A percentile compares a stretch with the other conserved stretches of the same genome.
Evolutionary conservation across 768 basidiomycete genomes (phyloP).

Genomic region (Hemileccinum impolitum): DNA sequence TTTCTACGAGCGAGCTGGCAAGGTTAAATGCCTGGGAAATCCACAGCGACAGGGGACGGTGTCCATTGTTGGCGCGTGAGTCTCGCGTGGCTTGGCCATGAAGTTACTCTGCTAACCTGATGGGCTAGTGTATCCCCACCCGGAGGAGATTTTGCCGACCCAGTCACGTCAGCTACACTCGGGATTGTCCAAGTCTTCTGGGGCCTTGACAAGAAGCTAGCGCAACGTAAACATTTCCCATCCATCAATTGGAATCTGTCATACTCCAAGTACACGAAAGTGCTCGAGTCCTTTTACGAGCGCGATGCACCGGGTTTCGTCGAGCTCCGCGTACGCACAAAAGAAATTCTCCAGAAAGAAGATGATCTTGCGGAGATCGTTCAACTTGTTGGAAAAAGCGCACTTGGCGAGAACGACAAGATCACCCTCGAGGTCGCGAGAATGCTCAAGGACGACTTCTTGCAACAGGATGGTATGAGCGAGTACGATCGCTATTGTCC

Average conservation of each 20-base stretch:
- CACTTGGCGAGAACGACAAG: slow-evolving; percentile 95
- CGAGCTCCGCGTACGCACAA: slow-evolving; percentile 85
- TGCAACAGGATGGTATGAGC: slow-evolving; percentile 99
- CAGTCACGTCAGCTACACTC: slow-evolving; percentile 95
- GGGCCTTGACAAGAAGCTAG: slow-evolving; percentile 99
- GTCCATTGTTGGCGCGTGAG: slow-evolving; percentile 98
- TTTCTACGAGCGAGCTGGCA: slow-evolving; percentile 99
- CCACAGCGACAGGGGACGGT: slow-evolving; percentile 89
- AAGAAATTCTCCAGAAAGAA: slow-evolving; percentile 98
- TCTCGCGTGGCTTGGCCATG: slow-evolving; percentile 18
- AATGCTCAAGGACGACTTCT: slow-evolving; percentile 95
- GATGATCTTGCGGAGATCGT: slow-evolving; percentile 98
- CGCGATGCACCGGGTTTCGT: slow-evolving; percentile 90
- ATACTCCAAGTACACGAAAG: slow-evolving; percentile 97
- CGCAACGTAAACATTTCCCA: slow-evolving; percentile 98
- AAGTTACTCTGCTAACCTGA: slow-evolving; percentile 9
- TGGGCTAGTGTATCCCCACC: slow-evolving; percentile 88
- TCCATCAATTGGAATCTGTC: slow-evolving; percentile 99
- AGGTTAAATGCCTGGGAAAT: slow-evolving; percentile 88
- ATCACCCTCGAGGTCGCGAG: slow-evolving; percentile 96
- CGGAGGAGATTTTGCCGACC: slow-evolving; percentile 99
- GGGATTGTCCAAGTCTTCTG: slow-evolving; percentile 99
- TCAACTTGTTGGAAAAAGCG: slow-evolving; percentile 98
- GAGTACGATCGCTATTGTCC: slow-evolving; percentile 97
- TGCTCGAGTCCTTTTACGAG: slow-evolving; percentile 92